Evolutionary conservation across 495 filamentous ascomycete genomes (phyloP).

Genomic region (Hypoxylon intermedium): DNA sequence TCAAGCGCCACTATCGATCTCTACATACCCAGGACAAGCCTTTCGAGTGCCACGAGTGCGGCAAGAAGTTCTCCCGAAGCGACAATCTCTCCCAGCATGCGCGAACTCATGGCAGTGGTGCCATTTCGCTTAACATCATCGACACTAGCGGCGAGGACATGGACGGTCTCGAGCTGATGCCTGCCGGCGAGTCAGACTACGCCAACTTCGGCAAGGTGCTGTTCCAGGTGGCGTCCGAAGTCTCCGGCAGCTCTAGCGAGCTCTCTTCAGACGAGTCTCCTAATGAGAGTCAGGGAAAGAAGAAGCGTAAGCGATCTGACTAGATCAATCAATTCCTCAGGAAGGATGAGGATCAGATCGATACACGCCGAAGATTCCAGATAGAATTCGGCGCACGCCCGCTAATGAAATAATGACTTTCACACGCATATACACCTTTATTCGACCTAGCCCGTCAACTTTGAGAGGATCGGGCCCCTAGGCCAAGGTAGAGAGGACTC

Average conservation of each 20-base stretch:
- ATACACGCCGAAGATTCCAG: conserved; percentile 13
- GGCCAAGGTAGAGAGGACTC: conserved; percentile 41
- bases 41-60: conserved; percentile 95
- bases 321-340: conserved; percentile 41
- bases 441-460: conserved; percentile 12
- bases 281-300: conserved; percentile 60
- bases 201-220: conserved; percentile 71
- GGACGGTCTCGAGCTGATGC: conserved; percentile 47
- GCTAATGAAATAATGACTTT: conserved; percentile 41
- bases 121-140: conserved; percentile 86
- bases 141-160: conserved; percentile 62
- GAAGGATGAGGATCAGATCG: conserved; percentile 21
- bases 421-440: conserved; percentile 22
- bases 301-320: conserved; percentile 79
- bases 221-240: conserved; percentile 75
- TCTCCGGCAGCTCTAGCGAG: conserved; percentile 65
- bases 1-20: conserved; percentile 98
- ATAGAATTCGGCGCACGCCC: conserved; percentile 30
- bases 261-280: conserved; percentile 62
- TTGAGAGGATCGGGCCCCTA: conserved; percentile 23
- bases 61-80: conserved; percentile 98
- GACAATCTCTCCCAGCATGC: conserved; percentile 98
- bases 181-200: conserved; percentile 65
- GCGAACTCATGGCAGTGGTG: conserved; percentile 88
- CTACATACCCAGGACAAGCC: conserved; percentile 99